phyloP scores from a whole-genome alignment of 1,139 yeast species.

The Debaryomycetaceae sp. region DNA sequence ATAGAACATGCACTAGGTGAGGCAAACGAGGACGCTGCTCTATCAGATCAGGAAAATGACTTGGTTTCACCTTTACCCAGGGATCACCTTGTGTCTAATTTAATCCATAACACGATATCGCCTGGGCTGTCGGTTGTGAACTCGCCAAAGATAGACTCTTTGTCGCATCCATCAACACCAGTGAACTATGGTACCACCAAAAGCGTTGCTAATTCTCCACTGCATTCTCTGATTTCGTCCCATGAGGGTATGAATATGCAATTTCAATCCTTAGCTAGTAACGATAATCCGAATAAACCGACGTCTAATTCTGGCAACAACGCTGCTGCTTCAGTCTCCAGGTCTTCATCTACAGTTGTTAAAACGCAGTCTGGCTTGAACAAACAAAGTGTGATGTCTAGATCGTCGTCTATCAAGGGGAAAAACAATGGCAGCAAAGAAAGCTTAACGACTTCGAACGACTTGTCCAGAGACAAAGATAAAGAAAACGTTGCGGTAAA shows the following conservation, averaged over 20 bases:
- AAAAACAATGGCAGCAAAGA: constrained; percentile 6
- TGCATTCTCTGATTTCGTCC: constrained; percentile 10
- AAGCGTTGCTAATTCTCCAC: constrained; percentile 13
- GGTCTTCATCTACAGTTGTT: constrained; percentile 14
- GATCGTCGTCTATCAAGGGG: constrained; percentile 10
- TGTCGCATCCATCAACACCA: constrained; percentile 10
- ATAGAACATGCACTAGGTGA: neutral
- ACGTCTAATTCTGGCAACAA: constrained; percentile 1
- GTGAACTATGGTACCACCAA: constrained; percentile 1
- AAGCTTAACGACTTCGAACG: constrained; percentile 4
- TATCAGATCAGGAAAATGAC: constrained; percentile 16
- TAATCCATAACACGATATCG: neutral
- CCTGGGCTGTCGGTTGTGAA: neutral
- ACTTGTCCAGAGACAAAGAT: neutral
- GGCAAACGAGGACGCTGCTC: constrained; percentile 13
- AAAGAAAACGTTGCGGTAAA: constrained; percentile 7
- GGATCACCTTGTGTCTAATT: constrained; percentile 2
- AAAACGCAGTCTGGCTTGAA: constrained; percentile 3
- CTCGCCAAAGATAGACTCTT: constrained; percentile 1
- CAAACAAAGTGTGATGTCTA: constrained; percentile 11
- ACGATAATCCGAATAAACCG: constrained; percentile 2
- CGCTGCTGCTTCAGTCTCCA: constrained; percentile 11
- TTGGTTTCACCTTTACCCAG: constrained; percentile 19
- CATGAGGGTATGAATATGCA: constrained; percentile 7
- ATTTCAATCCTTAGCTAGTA: constrained; percentile 4